phyloP scores from a whole-genome alignment of 805 yeast species.

The Kodamaea laetipori region DNA sequence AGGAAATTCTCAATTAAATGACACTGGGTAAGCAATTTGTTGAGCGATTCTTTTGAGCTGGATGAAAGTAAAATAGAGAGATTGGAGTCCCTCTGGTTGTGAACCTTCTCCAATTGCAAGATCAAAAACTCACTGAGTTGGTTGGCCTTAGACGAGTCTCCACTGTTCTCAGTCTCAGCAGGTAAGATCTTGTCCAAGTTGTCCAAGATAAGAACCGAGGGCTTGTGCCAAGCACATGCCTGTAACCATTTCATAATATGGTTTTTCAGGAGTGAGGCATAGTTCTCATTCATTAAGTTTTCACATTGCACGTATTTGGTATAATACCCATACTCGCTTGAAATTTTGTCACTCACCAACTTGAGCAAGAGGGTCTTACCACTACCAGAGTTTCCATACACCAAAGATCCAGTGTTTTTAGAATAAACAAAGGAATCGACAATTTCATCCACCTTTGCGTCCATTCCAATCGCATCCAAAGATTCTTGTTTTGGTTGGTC shows the following conservation, averaged over 20 bases:
- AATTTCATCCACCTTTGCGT: slow-evolving; percentile 42
- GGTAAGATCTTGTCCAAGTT: slow-evolving; percentile 74
- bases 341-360: slow-evolving; percentile 41
- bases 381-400: slow-evolving; percentile 77
- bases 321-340: slow-evolving; percentile 42
- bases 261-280: slow-evolving; percentile 47
- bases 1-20: slow-evolving; percentile 69
- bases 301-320: slow-evolving; percentile 57
- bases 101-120: slow-evolving; percentile 44
- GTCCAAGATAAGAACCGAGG: slow-evolving; percentile 74
- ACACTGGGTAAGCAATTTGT: slow-evolving; percentile 59
- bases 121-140: slow-evolving; percentile 66
- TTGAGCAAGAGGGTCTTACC: slow-evolving; percentile 70
- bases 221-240: slow-evolving; percentile 72
- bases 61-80: slow-evolving; percentile 65
- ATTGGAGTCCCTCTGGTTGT: slow-evolving; percentile 45
- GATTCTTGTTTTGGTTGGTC: slow-evolving; percentile 6
- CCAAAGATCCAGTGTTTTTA: slow-evolving; percentile 54
- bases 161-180: slow-evolving; percentile 57
- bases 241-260: slow-evolving; percentile 46
- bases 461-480: slow-evolving; percentile 58
- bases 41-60: slow-evolving; percentile 63
- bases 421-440: slow-evolving; percentile 43
- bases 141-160: slow-evolving; percentile 58
- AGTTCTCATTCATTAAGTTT: slow-evolving; percentile 55